These are phyloP conservation scores for Apiospora phragmitis DNA, from an alignment of 2,329 filamentous ascomycete species.

Conservation along the genomic window DNA sequence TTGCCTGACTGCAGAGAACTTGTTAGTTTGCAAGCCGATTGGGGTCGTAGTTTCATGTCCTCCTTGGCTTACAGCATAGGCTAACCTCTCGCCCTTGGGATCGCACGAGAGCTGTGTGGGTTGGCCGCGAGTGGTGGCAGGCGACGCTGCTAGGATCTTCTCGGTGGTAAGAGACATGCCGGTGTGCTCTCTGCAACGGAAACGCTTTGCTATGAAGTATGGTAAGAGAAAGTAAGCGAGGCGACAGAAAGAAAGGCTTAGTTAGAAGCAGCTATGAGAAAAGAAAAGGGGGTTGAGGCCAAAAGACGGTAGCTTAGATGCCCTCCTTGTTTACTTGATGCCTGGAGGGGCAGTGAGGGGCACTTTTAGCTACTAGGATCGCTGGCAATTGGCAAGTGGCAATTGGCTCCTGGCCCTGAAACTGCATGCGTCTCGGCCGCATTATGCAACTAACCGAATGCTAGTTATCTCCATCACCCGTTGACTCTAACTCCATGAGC, in stretches of 20 bases:
- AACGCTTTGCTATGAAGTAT: not conserved
- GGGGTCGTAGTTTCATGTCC: not conserved
- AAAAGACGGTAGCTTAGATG: slow-evolving; percentile 1
- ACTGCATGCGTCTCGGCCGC: not conserved
- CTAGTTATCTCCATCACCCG: not conserved
- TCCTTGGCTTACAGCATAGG: slow-evolving; percentile 73
- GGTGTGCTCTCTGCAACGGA: not conserved
- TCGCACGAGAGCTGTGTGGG: slow-evolving; percentile 88
- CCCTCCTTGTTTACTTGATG: slow-evolving; percentile 6
- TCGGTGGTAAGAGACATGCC: slow-evolving; percentile 57
- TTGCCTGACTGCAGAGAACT: slow-evolving; percentile 73
- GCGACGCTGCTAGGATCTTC: slow-evolving; percentile 81
- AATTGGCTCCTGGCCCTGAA: too few species aligned
- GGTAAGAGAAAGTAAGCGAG: not conserved
- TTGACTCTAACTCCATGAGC: not conserved
- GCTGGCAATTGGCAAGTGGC: not conserved
- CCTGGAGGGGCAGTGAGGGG: slow-evolving; percentile 6
- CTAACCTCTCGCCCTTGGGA: slow-evolving; percentile 85
- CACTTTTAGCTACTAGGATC: not conserved
- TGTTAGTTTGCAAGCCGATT: not conserved
- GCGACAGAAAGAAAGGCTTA: not conserved
- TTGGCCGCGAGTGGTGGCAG: slow-evolving; percentile 80
- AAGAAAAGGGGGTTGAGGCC: not conserved
- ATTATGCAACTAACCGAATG: not conserved
- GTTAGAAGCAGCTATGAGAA: not conserved